These are phyloP conservation scores for Candida pini DNA, from an alignment of 805 yeast genomes.

Conservation along the genomic window DNA sequence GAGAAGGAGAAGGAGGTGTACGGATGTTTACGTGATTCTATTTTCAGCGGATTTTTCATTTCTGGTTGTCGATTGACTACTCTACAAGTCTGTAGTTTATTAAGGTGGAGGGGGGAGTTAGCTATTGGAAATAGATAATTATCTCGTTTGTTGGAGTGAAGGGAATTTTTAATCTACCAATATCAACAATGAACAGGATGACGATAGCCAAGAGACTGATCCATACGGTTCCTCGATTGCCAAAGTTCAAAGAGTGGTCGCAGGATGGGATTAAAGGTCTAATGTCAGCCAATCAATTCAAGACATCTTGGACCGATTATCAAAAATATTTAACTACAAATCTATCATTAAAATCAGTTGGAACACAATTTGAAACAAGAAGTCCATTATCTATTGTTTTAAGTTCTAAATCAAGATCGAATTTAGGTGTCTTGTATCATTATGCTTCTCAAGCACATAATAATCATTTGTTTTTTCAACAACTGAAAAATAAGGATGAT, in stretches of 20 bases:
- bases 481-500: conserved; percentile 32
- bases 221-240: conserved; percentile 61
- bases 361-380: conserved; percentile 74
- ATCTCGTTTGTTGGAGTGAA: no score
- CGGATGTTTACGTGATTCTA: no score
- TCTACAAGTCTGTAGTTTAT: no score
- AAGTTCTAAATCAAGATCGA: conserved; percentile 61
- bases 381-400: conserved; percentile 65
- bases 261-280: conserved; percentile 57
- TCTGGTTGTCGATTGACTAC: no score
- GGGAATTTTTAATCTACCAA: background rate
- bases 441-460: conserved; percentile 88
- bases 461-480: conserved; percentile 83
- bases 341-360: conserved; percentile 60
- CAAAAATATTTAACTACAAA: conserved; percentile 62
- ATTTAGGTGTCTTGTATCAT: conserved; percentile 69
- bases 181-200: no score
- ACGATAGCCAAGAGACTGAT: conserved; percentile 30
- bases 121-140: no score
- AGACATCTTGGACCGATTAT: conserved; percentile 74
- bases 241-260: conserved; percentile 33
- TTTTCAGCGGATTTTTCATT: no score
- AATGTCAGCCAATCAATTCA: conserved; percentile 59
- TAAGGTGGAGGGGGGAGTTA: no score
- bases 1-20: no score